Conservation (phyloP, 257 asterid species). For the Nicotiana knightiana region DNA sequence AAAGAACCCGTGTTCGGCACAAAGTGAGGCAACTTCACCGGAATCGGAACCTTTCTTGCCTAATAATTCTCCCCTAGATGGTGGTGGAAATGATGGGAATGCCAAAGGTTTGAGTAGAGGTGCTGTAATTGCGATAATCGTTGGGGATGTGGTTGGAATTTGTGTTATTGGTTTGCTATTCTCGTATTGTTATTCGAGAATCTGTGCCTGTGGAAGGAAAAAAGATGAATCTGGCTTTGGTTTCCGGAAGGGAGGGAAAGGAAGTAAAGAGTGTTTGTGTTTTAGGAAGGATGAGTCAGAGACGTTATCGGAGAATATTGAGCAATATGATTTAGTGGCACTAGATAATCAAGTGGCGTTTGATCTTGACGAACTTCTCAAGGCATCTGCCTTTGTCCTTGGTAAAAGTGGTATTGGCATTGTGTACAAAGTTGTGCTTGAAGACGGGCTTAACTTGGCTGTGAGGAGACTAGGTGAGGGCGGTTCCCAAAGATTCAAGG, state of each 20-base stretch:
- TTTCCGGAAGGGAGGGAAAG: conserved; percentile 47
- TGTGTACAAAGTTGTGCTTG: conserved; percentile 88
- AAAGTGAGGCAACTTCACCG: conserved; percentile 45
- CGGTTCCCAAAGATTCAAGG: conserved; percentile 84
- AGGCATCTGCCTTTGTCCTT: conserved; percentile 88
- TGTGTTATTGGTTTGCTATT: conserved; percentile 62
- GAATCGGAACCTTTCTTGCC: conserved; percentile 59
- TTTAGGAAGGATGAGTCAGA: conserved; percentile 76
- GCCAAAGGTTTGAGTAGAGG: conserved; percentile 52
- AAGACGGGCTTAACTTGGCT: conserved; percentile 69
- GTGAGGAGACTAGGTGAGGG: conserved; percentile 92
- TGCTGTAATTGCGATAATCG: conserved; percentile 48
- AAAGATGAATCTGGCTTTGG: conserved; percentile 40
- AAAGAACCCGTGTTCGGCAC: conserved; percentile 52
- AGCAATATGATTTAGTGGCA: conserved; percentile 65
- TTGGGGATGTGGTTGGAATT: conserved; percentile 72
- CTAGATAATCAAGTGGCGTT: conserved; percentile 64
- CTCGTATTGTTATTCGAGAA: conserved; percentile 62
- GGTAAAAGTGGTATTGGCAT: conserved; percentile 92
- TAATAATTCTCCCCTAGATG: conserved; percentile 40
- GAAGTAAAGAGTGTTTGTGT: conserved; percentile 60
- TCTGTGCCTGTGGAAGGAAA: conserved; percentile 42
- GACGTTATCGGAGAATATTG: conserved; percentile 66
- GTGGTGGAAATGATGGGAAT: conserved; percentile 15
- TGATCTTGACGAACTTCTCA: conserved; percentile 83